phyloP scores from a whole-genome alignment of 495 filamentous ascomycete genomes.

The Lophium mytilinum region DNA sequence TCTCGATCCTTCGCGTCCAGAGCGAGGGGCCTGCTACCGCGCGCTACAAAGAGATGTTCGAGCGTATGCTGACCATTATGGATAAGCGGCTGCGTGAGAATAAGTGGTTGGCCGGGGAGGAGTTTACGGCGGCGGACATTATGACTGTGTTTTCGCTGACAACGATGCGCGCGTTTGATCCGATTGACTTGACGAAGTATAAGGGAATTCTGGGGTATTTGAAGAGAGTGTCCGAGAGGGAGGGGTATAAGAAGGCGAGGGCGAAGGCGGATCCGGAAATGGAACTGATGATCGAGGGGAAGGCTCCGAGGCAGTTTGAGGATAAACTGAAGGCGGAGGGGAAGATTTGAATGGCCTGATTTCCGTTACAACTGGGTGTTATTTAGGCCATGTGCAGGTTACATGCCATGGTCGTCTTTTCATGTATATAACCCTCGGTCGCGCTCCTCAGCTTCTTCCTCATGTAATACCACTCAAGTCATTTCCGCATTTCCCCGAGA shows the following conservation, averaged over 20 bases:
- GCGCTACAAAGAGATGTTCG: conserved; percentile 12
- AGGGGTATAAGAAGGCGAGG: conserved; percentile 37
- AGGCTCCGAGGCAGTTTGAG: conserved; percentile 3
- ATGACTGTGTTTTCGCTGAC: conserved; percentile 47
- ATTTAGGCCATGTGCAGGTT: no score
- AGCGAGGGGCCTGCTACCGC: not conserved
- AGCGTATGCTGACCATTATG: conserved; percentile 32
- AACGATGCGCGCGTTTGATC: conserved; percentile 43
- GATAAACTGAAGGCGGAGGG: no score
- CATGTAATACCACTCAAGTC: no score
- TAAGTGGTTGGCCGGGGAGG: conserved; percentile 46
- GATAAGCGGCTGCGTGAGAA: conserved; percentile 39
- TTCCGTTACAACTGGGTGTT: no score
- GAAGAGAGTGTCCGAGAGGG: conserved; percentile 33
- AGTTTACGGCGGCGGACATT: conserved; percentile 54
- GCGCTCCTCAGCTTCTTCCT: no score
- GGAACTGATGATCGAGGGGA: conserved; percentile 3
- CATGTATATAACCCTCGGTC: no score
- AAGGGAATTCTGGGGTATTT: conserved; percentile 42
- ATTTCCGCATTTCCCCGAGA: no score
- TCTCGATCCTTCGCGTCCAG: conserved; percentile 5
- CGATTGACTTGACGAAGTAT: conserved; percentile 37
- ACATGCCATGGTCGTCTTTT: no score
- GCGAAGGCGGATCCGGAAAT: conserved; percentile 37
- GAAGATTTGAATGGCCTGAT: no score